Base-by-base conservation (phyloP, 179 eudicot species). In the Corrigiola litoralis region DNA sequence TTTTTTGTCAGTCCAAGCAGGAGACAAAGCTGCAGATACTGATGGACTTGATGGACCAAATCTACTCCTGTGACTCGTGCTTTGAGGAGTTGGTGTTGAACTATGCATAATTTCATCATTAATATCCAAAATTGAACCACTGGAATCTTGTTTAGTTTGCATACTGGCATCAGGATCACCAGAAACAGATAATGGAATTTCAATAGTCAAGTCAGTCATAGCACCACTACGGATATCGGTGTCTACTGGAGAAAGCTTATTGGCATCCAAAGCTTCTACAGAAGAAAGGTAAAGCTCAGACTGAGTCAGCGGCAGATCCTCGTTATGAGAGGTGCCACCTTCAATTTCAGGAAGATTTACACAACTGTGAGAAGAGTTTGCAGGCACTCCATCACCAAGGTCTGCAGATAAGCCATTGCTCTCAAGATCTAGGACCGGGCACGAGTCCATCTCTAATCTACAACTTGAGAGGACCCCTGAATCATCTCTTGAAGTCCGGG, bases 121-220 rank as follows among this genome's bases (percentile, higher is more conserved):
- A 50, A 63, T 18, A 74, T 77, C 77, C 72, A 68, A 66, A 41
- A 67, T 67, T 56, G 57, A 47, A 46, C 71, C 78, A 70, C 78
- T 18, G 67, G 68, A 29, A 67, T 68, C 60, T 41, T 59, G 66
- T 11, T 59, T 52, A 53, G 54, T 49, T 34, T 59, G 58, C 42
- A 59, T 21, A 48, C 57, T 71, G 67, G 63, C 65, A 73, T 66
- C 68, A 41, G 20, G 53, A 70, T 79, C 82, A 57, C 64, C 67
- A 28, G 75, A 72, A 53, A 80, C 77, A 70, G 52, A 63, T 33
- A 79, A 64, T 25, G 88, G 87, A 74, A 85, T 76, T 56, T 78
- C 85, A 73, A 87, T 68, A 14, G 75, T 67, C 71, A 81, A 25
- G 23, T 83, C 82, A 63, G 59, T 76, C 44, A 75, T 21, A 63